Conservation (phyloP, 2,329 filamentous ascomycete genomes). For the Penicillium sp. region DNA sequence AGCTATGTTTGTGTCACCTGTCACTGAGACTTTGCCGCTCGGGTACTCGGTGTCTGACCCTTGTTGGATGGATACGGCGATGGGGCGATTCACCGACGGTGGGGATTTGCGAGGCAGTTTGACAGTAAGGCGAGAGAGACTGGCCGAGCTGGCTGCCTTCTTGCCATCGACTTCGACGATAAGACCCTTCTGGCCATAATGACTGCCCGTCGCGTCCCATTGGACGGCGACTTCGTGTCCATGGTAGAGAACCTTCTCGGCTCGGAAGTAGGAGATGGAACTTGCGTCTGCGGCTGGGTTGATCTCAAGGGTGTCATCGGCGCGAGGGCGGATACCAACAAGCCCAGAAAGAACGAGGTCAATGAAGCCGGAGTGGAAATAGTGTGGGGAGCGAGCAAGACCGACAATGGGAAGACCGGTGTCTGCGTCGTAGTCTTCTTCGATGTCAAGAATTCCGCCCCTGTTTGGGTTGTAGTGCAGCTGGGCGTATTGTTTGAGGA, state of each 20-base stretch:
- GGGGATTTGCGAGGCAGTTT: not conserved
- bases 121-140: constrained; percentile 12
- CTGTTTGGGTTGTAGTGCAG: constrained; percentile 40
- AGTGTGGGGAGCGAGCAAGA: constrained; percentile 46
- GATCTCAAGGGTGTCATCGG: constrained; percentile 43
- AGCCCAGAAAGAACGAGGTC: constrained; percentile 46
- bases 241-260: constrained; percentile 46
- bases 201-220: constrained; percentile 36
- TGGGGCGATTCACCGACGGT: constrained; percentile 10
- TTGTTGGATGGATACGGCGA: constrained; percentile 19
- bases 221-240: constrained; percentile 45
- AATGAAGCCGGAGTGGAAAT: constrained; percentile 50
- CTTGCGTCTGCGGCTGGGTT: constrained; percentile 39
- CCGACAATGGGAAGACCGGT: constrained; percentile 46
- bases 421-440: constrained; percentile 49
- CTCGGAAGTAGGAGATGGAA: constrained; percentile 43
- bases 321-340: constrained; percentile 45
- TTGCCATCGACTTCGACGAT: constrained; percentile 18
- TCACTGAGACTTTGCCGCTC: constrained; percentile 17
- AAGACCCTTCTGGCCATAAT: constrained; percentile 13
- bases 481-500: constrained; percentile 43
- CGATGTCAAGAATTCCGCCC: constrained; percentile 37
- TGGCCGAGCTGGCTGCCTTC: constrained; percentile 8
- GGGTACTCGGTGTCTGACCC: constrained; percentile 10
- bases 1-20: constrained; percentile 2